Evolutionary conservation across 345 rosid genomes (phyloP).

Genomic region (Acer campestre): DNA sequence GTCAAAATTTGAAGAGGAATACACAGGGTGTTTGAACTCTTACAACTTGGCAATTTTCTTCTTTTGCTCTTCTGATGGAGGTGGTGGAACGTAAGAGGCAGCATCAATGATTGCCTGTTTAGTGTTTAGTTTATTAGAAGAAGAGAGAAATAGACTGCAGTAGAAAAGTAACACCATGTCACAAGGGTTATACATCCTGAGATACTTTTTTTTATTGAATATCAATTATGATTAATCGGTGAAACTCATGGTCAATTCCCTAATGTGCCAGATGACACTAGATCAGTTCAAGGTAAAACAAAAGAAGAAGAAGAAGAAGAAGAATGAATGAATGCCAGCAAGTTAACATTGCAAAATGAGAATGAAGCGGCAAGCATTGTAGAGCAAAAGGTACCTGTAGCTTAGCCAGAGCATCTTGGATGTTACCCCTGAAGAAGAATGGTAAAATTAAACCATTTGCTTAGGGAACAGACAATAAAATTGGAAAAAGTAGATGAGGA

Average conservation of each 20-base stretch:
- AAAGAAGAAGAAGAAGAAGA: background rate
- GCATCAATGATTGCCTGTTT: conserved; percentile 85
- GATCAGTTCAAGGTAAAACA: background rate
- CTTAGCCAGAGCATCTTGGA: conserved; percentile 84
- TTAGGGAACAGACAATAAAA: conserved; percentile 9
- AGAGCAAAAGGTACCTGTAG: conserved; percentile 61
- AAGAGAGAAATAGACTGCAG: background rate
- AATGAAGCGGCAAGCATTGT: background rate
- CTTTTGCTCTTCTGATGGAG: conserved; percentile 98
- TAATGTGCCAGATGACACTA: background rate
- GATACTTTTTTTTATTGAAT: background rate
- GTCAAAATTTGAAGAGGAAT: background rate
- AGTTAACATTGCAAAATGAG: background rate
- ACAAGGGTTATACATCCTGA: background rate
- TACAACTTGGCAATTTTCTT: conserved; percentile 83
- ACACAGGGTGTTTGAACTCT: conserved; percentile 22
- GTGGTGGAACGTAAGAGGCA: conserved; percentile 93
- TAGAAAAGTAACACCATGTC: background rate
- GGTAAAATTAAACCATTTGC: conserved; percentile 19
- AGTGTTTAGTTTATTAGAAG: conserved; percentile 13
- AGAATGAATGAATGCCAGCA: background rate
- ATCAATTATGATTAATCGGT: background rate
- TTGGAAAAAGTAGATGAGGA: conserved; percentile 1
- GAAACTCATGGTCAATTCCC: background rate
- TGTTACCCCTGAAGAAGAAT: conserved; percentile 70